phyloP scores from a whole-genome alignment of 148 eudicot species.

The Salicornia ramosissima region DNA sequence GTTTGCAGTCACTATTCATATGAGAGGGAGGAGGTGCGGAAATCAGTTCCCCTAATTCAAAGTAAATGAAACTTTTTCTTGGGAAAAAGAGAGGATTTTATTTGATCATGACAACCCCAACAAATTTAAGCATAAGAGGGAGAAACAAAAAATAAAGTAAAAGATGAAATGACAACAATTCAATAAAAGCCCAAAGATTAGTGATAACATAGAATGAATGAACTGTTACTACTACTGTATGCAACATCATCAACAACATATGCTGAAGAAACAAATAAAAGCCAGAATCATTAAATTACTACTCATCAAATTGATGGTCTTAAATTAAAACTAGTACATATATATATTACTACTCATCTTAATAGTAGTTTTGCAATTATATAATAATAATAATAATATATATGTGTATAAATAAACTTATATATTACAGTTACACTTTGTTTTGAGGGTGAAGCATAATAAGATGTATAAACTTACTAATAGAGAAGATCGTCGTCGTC shows the following conservation, averaged over 20 bases:
- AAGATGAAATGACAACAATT: background rate
- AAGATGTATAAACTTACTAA: conserved; percentile 8
- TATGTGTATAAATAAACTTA: conserved; percentile 4
- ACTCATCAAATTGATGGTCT: background rate
- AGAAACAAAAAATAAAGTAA: background rate
- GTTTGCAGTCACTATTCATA: no score
- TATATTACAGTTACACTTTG: conserved; percentile 17
- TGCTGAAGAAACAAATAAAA: background rate
- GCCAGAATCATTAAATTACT: background rate
- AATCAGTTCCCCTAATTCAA: no score
- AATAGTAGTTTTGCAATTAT: conserved; percentile 9
- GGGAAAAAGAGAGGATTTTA: no score
- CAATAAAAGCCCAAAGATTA: background rate
- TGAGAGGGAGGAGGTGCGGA: no score
- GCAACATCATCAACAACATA: background rate
- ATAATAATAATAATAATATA: no score
- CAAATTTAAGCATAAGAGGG: no score
- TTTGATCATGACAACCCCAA: no score
- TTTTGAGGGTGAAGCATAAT: background rate
- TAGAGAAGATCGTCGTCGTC: background rate
- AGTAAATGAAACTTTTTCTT: no score
- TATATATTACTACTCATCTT: no score
- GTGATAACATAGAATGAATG: background rate
- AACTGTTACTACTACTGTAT: background rate
- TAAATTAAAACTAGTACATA: background rate